Evolutionary conservation across 352 stramenopile genomes (phyloP), one percentile per base, ranked within the genome.

Genomic region (Phytophthora tentaculata): DNA sequence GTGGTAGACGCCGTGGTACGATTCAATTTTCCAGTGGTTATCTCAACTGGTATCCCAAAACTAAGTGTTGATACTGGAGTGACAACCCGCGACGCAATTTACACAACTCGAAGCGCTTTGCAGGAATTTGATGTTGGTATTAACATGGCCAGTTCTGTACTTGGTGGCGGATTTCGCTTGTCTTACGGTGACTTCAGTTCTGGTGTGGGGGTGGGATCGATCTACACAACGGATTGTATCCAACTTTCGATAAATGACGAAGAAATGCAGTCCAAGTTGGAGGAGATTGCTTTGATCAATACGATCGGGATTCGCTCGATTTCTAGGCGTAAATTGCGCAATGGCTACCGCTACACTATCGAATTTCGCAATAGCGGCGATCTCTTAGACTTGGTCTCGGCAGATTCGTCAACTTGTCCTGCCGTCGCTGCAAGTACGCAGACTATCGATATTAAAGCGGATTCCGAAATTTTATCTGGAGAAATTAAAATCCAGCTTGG

Each of bases 101-200:
- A 86, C 52, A 88, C 75, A 0, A 67, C 73, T 3, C 76, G 81
- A 44, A 79, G 80, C 5, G 70, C 79, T 0, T 20, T 83, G 0
- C 71, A 84, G n/a, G 68, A 86, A 48, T 91, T 94, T 61, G 83
- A 94, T 29, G 79, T 94, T 0, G 83, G 80, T 1, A 64, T 83
- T 0, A 66, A 83, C 2, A 77, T 71, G 48, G 68, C 83, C 0
- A 92, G 83, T 61, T 49, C 37, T 3, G 56, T 89, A 14, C 39
- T 89, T 6, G 52, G 37, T 29, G 82, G 83, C 2, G 75, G 55
- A 0, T 90, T 92, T 56, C 79, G 69, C 8, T 62, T 94, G 3
- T 62, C 64, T 0, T 94, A 94, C n/a, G 83, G 83, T 0, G 78
- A 92, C 56, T 77, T 82, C n/a, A 74, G 61, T 2, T 56, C 64